Percentiles rank a stretch among this genome's conserved stretches.
phyloP scores from a whole-genome alignment of 345 rosid species.

The Euclidium syriacum region DNA sequence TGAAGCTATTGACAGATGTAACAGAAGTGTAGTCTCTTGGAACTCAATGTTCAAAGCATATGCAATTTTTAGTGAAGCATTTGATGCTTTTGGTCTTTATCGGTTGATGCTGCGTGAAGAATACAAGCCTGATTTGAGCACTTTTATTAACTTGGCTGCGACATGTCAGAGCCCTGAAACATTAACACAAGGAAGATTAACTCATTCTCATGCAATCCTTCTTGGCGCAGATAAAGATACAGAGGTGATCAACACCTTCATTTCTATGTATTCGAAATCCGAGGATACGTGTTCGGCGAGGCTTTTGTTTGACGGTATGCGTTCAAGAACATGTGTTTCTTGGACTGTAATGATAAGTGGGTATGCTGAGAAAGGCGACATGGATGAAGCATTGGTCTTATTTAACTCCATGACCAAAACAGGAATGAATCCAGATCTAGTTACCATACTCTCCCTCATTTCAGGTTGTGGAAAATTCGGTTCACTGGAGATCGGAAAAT shows the following conservation, averaged over 20 bases:
- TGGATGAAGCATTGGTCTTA: slow-evolving; percentile 51
- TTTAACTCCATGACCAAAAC: slow-evolving; percentile 45
- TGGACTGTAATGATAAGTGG: slow-evolving; percentile 89
- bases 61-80: slow-evolving; percentile 28
- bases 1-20: slow-evolving; percentile 32
- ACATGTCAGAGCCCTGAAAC: slow-evolving; percentile 39
- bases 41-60: slow-evolving; percentile 66
- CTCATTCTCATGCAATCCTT: slow-evolving; percentile 53
- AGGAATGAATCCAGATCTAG: slow-evolving; percentile 48
- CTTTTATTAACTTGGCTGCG: slow-evolving; percentile 53
- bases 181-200: slow-evolving; percentile 37
- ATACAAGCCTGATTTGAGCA: slow-evolving; percentile 47
- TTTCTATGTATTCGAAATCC: slow-evolving; percentile 63
- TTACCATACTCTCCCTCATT: slow-evolving; percentile 52
- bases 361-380: slow-evolving; percentile 55
- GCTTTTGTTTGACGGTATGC: slow-evolving; percentile 47
- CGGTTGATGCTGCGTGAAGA: slow-evolving; percentile 46
- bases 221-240: slow-evolving; percentile 43
- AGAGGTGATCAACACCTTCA: slow-evolving; percentile 44
- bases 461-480: slow-evolving; percentile 56
- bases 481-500: slow-evolving; percentile 54
- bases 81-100: slow-evolving; percentile 39
- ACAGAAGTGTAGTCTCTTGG: slow-evolving; percentile 43
- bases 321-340: slow-evolving; percentile 48
- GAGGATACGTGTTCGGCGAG: slow-evolving; percentile 44